phyloP scores from a whole-genome alignment of 176 grass and related monocot genomes.

The Triticum timopheevii region DNA sequence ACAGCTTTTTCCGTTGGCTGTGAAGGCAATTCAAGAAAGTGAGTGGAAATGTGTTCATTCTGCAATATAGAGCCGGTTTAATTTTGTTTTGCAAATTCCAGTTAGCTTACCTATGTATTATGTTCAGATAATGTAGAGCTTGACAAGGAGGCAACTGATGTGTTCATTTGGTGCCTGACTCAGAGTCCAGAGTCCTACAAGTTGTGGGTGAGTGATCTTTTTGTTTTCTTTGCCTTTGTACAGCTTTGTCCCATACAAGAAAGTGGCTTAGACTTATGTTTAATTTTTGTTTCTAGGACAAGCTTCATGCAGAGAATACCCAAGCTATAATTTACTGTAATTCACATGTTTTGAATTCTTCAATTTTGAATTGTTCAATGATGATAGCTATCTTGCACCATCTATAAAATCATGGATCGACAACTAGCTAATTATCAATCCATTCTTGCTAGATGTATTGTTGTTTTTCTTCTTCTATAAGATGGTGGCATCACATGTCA shows the following conservation, averaged over 20 bases:
- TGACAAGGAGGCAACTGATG: conserved; percentile 57
- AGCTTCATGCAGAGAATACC: conserved; percentile 47
- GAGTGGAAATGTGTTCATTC: too few species aligned
- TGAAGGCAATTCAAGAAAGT: conserved; percentile 56
- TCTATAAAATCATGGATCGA: too few species aligned
- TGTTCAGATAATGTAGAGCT: conserved; percentile 78
- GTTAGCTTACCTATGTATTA: conserved; percentile 16
- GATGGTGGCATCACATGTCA: too few species aligned
- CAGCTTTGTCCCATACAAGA: background rate
- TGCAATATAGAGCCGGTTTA: background rate
- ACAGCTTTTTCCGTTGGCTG: conserved; percentile 65
- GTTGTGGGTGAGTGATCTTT: conserved; percentile 67
- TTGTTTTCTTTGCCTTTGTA: background rate
- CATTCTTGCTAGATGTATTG: too few species aligned
- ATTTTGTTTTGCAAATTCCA: background rate
- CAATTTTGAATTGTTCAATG: too few species aligned
- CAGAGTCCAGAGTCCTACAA: conserved; percentile 84
- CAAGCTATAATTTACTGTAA: too few species aligned
- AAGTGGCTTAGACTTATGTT: background rate
- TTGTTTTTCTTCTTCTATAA: too few species aligned
- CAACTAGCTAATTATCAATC: too few species aligned
- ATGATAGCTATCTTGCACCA: too few species aligned
- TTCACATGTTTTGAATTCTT: too few species aligned
- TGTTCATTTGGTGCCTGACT: conserved; percentile 83
- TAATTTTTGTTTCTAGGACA: conserved; percentile 53